phyloP scores from a whole-genome alignment of 1,284 basidiomycete genomes.

The Cutaneotrichosporon spelunceum region DNA sequence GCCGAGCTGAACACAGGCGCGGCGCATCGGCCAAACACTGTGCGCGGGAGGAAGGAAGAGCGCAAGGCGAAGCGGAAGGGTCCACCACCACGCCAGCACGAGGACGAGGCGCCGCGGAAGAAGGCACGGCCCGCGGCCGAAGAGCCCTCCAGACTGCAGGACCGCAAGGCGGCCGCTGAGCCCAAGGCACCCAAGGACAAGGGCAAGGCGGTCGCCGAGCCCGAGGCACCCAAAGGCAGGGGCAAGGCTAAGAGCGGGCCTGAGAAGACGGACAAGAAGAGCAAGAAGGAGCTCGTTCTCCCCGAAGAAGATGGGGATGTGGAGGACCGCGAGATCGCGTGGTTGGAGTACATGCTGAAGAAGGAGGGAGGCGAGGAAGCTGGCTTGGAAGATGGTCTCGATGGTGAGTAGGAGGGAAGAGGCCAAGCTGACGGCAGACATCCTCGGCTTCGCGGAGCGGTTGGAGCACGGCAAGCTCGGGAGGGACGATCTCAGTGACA shows the following conservation, averaged over 20 bases:
- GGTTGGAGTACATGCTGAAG: constrained; percentile 66
- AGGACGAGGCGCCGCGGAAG: constrained; percentile 41
- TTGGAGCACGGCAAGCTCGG: constrained; percentile 32
- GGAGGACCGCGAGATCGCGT: constrained; percentile 73
- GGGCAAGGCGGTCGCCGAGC: constrained; percentile 27
- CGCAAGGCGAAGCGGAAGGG: constrained; percentile 26
- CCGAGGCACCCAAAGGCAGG: constrained; percentile 18
- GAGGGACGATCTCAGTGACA: constrained; percentile 13
- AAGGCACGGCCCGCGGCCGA: constrained; percentile 6
- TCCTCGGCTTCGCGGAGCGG: constrained; percentile 53
- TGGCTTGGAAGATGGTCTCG: constrained; percentile 54
- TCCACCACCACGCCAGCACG: constrained; percentile 18
- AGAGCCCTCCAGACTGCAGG: neutral
- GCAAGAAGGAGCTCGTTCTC: constrained; percentile 41
- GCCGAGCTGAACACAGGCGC: constrained; percentile 8
- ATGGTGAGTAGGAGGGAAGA: constrained; percentile 56
- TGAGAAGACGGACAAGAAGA: constrained; percentile 29
- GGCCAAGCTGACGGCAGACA: constrained; percentile 52
- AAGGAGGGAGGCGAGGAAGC: constrained; percentile 52
- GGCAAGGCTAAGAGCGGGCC: constrained; percentile 12
- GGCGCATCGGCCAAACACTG: neutral
- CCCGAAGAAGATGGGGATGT: constrained; percentile 47
- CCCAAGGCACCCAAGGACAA: constrained; percentile 25
- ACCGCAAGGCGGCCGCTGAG: constrained; percentile 11
- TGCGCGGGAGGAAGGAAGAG: constrained; percentile 18